Conservation (phyloP, 2,329 filamentous ascomycete species). For the Exophiala viscosa region DNA sequence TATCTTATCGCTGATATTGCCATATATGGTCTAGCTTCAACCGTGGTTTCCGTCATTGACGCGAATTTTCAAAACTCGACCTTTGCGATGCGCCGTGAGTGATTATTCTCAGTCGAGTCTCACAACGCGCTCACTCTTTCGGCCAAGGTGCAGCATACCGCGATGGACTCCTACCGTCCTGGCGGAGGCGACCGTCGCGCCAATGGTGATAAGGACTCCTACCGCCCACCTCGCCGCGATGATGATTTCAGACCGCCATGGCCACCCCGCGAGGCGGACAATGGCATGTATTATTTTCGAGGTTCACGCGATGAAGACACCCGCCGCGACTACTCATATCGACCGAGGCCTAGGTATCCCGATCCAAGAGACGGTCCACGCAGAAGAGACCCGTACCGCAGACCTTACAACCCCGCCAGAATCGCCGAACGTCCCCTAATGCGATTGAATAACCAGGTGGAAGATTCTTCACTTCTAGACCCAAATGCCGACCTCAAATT, state of each 20-base stretch:
- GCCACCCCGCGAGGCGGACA: neutral
- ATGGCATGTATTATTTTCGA: slow-evolving; percentile 21
- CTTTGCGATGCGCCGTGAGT: no score
- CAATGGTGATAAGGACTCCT: slow-evolving; percentile 10
- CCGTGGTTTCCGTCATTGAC: no score
- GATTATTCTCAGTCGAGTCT: no score
- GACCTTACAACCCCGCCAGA: slow-evolving; percentile 2
- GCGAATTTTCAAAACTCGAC: no score
- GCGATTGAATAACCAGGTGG: slow-evolving; percentile 13
- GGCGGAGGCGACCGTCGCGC: slow-evolving; percentile 1
- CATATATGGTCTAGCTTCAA: no score
- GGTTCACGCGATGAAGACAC: slow-evolving; percentile 11
- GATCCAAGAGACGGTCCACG: slow-evolving; percentile 1
- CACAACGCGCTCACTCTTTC: no score
- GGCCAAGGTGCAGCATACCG: no score
- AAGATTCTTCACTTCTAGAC: slow-evolving; percentile 11
- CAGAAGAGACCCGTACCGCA: slow-evolving; percentile 5
- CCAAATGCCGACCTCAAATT: slow-evolving; percentile 22
- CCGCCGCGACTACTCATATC: neutral
- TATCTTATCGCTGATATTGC: no score
- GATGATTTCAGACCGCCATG: slow-evolving; percentile 7
- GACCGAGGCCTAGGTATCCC: slow-evolving; percentile 3
- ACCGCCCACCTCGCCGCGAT: slow-evolving; percentile 7
- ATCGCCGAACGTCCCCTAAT: slow-evolving; percentile 20
- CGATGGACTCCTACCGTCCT: slow-evolving; percentile 13